Base-by-base conservation (phyloP, 1,139 yeast genomes). In the Kluyveromyces sp. region DNA sequence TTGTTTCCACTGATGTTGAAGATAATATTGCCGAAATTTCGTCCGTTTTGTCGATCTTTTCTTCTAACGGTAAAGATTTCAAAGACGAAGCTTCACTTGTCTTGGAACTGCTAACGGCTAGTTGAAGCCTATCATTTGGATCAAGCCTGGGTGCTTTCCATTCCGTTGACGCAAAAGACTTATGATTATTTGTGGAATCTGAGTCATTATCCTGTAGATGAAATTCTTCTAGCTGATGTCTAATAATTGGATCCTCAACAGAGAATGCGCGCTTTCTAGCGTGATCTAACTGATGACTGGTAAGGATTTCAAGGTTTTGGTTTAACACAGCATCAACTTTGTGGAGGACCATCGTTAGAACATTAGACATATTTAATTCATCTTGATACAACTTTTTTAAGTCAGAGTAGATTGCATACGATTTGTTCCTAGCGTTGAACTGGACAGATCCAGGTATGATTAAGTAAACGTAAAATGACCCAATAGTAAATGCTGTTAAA, bases 61-160 rank as follows among this genome's bases (percentile, higher is more conserved):
- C 41, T 5, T 38, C 40, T n/a, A 41, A 29, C 4, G 27, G 31
- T 26, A 41, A 41, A 21, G 53, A 30, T 47, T 47, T 33, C 41
- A 48, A 28, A 31, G 53, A 49, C n/a, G 49, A 39, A n/a, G 50
- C 43, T 7, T 48, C 30, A 2, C 47, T 39, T 25, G 53, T 51
- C 7, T 41, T 41, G 5, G 43, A 27, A 41, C 43, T 41, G 7
- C 49, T 57, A 37, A 53, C 33, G 1, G 64, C 66, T 7, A 67
- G 48, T 45, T 61, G 56, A 33, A 69, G 51, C 45, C 67, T 70
- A 47, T 68, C 71, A 41, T 65, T 61, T 3, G 71, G 68, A 35
- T 64, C 66, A 3, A 66, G 48, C 6, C 60, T 54, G 4, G 72
- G 72, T 3, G 71, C 70, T 1, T 58, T 58, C 72, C 72, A 69